Evolutionary conservation across 2,329 filamentous ascomycete genomes (phyloP).

Genomic region (Clonostachys rosea): DNA sequence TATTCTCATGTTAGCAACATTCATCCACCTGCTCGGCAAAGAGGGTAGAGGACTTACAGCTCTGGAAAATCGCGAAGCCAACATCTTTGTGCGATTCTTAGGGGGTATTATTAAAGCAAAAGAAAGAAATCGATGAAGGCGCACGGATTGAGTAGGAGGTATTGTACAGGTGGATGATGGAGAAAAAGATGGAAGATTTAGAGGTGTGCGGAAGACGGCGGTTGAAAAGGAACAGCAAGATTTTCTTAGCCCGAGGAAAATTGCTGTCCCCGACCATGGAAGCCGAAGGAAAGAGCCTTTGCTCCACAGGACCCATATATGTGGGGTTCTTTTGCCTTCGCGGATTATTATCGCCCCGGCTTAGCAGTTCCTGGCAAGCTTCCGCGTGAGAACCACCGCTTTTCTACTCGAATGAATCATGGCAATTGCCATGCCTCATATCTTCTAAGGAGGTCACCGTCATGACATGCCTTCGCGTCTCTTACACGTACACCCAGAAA

Average conservation of each 20-base stretch:
- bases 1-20: conserved; percentile 13
- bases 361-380: not conserved
- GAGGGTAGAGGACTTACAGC: conserved; percentile 54
- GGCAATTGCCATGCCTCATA: not conserved
- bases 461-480: not conserved
- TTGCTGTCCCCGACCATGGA: conserved; percentile 21
- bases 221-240: conserved; percentile 18
- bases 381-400: no score
- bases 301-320: conserved; percentile 8
- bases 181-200: conserved; percentile 10
- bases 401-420: not conserved
- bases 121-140: conserved; percentile 23
- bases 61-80: conserved; percentile 68
- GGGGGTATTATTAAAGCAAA: conserved; percentile 27
- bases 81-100: conserved; percentile 50
- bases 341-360: conserved; percentile 21
- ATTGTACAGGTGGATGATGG: conserved; percentile 15
- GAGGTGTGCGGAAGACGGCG: conserved; percentile 4
- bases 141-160: conserved; percentile 22
- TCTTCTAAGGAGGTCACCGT: not conserved
- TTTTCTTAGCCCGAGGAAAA: conserved; percentile 29
- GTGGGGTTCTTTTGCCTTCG: conserved; percentile 15
- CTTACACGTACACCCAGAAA: not conserved
- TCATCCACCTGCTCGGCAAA: not conserved
- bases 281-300: conserved; percentile 34